phyloP scores from a whole-genome alignment of 2,329 filamentous ascomycete genomes.

The Hortaea werneckii region DNA sequence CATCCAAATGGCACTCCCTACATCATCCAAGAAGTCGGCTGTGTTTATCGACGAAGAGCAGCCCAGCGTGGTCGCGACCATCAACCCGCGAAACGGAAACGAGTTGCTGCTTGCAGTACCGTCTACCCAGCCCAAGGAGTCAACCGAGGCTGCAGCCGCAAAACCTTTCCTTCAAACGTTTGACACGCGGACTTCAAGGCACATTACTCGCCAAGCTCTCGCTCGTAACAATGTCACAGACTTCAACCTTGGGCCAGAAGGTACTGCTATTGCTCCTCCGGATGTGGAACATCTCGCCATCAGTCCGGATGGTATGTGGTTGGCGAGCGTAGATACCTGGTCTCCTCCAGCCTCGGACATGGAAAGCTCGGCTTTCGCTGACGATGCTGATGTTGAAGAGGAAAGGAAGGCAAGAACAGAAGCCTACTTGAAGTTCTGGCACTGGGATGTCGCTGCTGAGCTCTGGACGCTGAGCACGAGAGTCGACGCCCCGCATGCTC shows the following conservation, averaged over 20 bases:
- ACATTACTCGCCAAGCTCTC: slow-evolving; percentile 77
- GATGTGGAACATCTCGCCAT: slow-evolving; percentile 65
- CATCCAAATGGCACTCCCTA: slow-evolving; percentile 47
- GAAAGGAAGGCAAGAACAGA: slow-evolving; percentile 48
- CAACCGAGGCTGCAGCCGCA: slow-evolving; percentile 23
- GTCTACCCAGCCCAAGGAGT: slow-evolving; percentile 37
- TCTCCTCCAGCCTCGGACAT: slow-evolving; percentile 61
- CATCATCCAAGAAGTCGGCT: not conserved
- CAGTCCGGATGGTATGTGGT: slow-evolving; percentile 74
- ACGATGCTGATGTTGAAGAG: slow-evolving; percentile 21
- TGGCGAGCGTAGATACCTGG: slow-evolving; percentile 91
- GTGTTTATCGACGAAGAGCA: not conserved
- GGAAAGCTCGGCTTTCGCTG: slow-evolving; percentile 39
- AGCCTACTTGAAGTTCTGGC: slow-evolving; percentile 87
- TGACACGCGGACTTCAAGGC: slow-evolving; percentile 68
- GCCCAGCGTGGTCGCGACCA: slow-evolving; percentile 17
- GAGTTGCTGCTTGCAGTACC: slow-evolving; percentile 41
- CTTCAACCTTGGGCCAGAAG: slow-evolving; percentile 62
- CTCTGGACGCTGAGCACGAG: slow-evolving; percentile 68
- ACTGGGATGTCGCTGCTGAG: slow-evolving; percentile 44
- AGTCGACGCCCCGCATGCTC: slow-evolving; percentile 68
- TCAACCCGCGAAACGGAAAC: slow-evolving; percentile 31
- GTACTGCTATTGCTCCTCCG: slow-evolving; percentile 64
- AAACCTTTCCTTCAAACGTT: slow-evolving; percentile 70
- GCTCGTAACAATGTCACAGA: slow-evolving; percentile 81